Evolutionary conservation across 176 grass and related monocot species (phyloP).

Genomic region (Juncus effusus): DNA sequence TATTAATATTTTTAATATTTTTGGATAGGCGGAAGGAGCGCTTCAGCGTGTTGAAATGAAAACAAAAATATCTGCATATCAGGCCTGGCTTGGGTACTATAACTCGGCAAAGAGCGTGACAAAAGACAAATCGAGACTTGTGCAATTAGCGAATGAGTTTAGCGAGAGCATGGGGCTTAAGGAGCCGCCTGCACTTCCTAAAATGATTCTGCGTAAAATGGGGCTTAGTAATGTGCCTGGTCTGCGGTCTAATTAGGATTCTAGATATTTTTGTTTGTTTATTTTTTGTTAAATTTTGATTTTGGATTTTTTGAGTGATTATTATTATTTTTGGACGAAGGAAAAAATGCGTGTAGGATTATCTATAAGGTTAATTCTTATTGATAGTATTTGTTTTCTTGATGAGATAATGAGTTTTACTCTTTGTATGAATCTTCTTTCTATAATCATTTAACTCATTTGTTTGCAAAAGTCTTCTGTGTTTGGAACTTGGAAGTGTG

Average conservation of each 20-base stretch:
- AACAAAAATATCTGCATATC: slow-evolving; percentile 77
- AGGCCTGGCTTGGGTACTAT: slow-evolving; percentile 95
- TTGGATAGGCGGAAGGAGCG: slow-evolving; percentile 49
- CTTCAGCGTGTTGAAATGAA: slow-evolving; percentile 51
- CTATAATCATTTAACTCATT: too few species aligned
- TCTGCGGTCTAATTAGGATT: slow-evolving; percentile 34
- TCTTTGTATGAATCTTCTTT: too few species aligned
- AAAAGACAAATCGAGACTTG: slow-evolving; percentile 64
- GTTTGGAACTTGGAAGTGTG: too few species aligned
- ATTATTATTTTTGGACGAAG: too few species aligned
- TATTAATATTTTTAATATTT: too few species aligned
- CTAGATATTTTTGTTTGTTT: background rate
- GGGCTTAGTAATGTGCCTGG: slow-evolving; percentile 64
- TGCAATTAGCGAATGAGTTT: slow-evolving; percentile 73
- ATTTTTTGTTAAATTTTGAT: background rate
- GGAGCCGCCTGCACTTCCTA: slow-evolving; percentile 61
- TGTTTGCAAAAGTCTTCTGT: too few species aligned
- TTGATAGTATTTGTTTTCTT: too few species aligned
- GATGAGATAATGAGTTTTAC: too few species aligned
- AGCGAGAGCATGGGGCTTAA: slow-evolving; percentile 77
- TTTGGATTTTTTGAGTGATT: too few species aligned
- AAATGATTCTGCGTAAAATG: slow-evolving; percentile 77
- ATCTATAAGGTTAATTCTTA: too few species aligned
- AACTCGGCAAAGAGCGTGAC: slow-evolving; percentile 57
- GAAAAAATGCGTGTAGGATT: too few species aligned